Base-by-base conservation (phyloP, 768 basidiomycete species). In the Kwoniella shandongensis region DNA sequence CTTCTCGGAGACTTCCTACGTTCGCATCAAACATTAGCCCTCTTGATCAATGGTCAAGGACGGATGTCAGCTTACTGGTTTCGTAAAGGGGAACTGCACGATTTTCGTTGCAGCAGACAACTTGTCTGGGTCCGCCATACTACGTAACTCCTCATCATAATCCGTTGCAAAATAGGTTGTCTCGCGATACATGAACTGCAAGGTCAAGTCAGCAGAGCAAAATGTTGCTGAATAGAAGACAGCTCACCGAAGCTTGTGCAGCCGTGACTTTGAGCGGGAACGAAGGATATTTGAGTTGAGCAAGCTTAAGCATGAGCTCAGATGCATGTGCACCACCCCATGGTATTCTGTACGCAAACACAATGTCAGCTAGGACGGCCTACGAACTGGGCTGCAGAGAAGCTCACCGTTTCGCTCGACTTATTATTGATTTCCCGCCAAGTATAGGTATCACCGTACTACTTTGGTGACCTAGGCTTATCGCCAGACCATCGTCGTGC, bases 271-370 rank as follows among this genome's bases (percentile, higher is more conserved):
- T 85, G 1, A 87, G 88, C 4, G 91, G 89, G 74, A 98, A 98
- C 44, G 81, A 87, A 25, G 94, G 88, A 72, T 98, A 96, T 76
- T 98, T 99, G 32, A 98, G 83, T 72, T 97, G 93, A 39, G 93
- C 85, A 20, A 94, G 85, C 71, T 92, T 96, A 59, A 93, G 84
- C 48, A 97, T 82, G 69, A 96, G 88, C 53, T 99, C 96, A 0
- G 89, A 85, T 0, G 91, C 85, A 68, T 97, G 93, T 1, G 85
- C 83, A 23, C 88, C 84, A 25, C 96, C 96, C 90, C 91, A 98
- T 3, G 91, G 88, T 76, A 99, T 89, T 62, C 93, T 96, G 60
- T 0, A 40, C 13, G n/a, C n/a, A n/a, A n/a, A 40, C 29, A 41
- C 13, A 49, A 18, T 15, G 30, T 44, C 32, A 23, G 22, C 4